phyloP scores from a whole-genome alignment of 225 moss, liverwort and hornwort genomes.

The Pseudoscleropodium purum region DNA sequence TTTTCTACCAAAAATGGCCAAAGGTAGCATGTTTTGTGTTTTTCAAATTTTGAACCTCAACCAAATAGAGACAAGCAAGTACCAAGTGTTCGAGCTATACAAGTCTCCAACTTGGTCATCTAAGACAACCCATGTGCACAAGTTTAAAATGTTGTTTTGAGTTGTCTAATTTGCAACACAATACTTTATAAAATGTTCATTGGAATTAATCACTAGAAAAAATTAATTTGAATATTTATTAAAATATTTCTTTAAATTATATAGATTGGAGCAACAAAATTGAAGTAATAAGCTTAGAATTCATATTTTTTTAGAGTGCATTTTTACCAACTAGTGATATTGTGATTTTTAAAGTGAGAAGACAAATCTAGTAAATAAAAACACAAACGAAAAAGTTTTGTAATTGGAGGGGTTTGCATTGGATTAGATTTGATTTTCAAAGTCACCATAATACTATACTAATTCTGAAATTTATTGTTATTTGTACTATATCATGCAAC shows the following conservation, averaged over 20 bases:
- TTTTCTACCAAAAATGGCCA: neutral
- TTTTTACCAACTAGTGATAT: neutral
- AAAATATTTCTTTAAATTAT: neutral
- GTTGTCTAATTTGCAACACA: neutral
- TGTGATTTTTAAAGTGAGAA: neutral
- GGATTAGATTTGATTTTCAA: neutral
- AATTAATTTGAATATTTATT: neutral
- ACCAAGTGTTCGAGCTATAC: fast-evolving
- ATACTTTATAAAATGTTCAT: neutral
- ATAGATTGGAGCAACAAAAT: neutral
- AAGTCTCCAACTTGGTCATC: neutral
- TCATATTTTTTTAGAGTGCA: neutral
- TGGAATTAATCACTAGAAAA: too few species aligned
- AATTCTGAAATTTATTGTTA: too few species aligned
- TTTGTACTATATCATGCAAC: fast-evolving
- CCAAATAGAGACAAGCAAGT: neutral
- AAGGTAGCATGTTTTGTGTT: neutral
- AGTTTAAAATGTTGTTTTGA: neutral
- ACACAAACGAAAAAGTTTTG: fast-evolving
- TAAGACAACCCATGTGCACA: neutral
- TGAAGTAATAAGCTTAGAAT: neutral
- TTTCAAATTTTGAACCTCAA: neutral
- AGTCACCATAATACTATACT: neutral
- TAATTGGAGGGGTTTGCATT: neutral
- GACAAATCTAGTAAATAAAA: neutral